phyloP scores from a whole-genome alignment of 768 basidiomycete species.

The Boletus sp. region DNA sequence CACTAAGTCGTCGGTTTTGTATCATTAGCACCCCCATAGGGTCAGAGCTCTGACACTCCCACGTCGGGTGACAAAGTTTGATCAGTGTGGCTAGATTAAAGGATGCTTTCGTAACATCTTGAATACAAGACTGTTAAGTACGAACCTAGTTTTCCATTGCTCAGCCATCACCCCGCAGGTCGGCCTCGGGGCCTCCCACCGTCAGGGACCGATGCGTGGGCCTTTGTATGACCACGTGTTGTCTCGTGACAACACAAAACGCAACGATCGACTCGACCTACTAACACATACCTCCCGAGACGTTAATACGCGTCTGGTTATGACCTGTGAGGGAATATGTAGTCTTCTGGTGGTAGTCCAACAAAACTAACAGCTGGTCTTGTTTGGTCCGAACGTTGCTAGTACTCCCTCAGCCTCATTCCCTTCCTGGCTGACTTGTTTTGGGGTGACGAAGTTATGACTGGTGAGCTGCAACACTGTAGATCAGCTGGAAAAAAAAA shows the following conservation, averaged over 20 bases:
- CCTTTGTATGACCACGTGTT: no score
- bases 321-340: no score
- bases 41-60: constrained; percentile 3
- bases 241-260: no score
- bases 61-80: neutral
- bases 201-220: no score
- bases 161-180: no score
- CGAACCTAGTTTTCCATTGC: neutral
- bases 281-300: no score
- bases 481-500: no score
- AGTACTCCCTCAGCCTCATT: neutral
- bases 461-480: neutral
- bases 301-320: no score
- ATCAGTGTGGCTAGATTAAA: neutral
- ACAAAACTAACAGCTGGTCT: neutral
- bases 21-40: neutral
- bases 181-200: no score
- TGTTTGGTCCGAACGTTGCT: neutral
- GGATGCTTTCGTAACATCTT: neutral
- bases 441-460: neutral
- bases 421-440: neutral
- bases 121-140: neutral
- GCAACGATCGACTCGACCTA: neutral
- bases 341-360: no score
- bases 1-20: neutral